Evolutionary conservation across 2,329 filamentous ascomycete genomes (phyloP), one percentile per base, ranked within the genome.

Genomic region (Fusarium buharicum): DNA sequence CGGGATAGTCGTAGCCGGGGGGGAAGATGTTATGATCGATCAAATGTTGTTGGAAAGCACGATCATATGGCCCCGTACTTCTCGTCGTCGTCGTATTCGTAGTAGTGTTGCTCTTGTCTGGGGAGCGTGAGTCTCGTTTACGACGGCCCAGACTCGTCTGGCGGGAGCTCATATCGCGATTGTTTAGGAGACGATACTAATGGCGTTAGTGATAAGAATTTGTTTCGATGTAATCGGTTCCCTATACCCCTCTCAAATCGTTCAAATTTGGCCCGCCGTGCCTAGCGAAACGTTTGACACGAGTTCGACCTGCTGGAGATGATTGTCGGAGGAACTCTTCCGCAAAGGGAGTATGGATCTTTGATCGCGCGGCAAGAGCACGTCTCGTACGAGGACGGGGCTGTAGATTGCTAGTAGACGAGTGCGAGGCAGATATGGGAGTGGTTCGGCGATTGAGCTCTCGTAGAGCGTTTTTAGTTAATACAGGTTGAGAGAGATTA

Each of bases 1-100:
- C 53, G 10, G 55, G 66, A 44, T 62, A 63, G n/a, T 47, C 46
- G 27, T 69, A 66, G 2, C 24, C 27, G 20, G 34, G 1, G 14
- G 62, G 64, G 11, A 55, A 65, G 17, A 69, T 56, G 4, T 45
- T 17, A 22, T 67, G 37, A 31, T 67, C 50, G 13, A 65, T 57
- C 3, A 69, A 37, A 28, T 68, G 61, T 53, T 68, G 62, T 20
- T 57, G 47, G 17, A 70, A 71, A 36, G 40, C 48, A 34, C 49
- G 41, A 44, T 67, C 59, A 18, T 70, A 70, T 31, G 54, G 67
- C 4, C 64, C 50, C 12, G 50, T 70, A 33, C 48, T 64, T 34
- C 22, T 56, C 3, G 53, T 64, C 4, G 43, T 62, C 20, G 36
- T 55, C 8, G 55, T 62, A 12, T 60, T 48, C 4, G 46, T 22